These are phyloP conservation scores for Rosa multiflora DNA, from an alignment of 306 rosid genomes.

Conservation along the genomic window DNA sequence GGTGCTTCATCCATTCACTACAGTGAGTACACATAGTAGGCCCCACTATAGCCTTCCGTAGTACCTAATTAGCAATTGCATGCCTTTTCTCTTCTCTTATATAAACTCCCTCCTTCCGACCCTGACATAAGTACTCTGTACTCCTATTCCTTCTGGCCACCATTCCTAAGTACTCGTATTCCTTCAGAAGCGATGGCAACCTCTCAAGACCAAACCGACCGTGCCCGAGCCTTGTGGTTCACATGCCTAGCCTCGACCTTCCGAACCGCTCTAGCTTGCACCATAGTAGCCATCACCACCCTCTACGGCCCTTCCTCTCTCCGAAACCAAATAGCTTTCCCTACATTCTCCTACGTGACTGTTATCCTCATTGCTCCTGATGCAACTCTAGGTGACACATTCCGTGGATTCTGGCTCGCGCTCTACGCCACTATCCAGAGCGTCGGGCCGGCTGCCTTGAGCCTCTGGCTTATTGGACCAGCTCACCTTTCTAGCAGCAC, in stretches of 20 bases:
- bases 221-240: slow-evolving; percentile 38
- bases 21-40: not conserved
- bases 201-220: slow-evolving; percentile 1
- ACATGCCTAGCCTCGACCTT: slow-evolving; percentile 52
- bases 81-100: no score
- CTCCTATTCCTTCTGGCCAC: not conserved
- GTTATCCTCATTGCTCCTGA: slow-evolving; percentile 50
- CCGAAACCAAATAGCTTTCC: slow-evolving; percentile 44
- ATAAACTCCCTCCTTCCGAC: not conserved
- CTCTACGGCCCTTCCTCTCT: slow-evolving; percentile 48
- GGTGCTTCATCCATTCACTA: not conserved
- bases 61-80: not conserved
- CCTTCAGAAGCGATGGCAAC: not conserved
- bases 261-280: slow-evolving; percentile 57
- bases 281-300: slow-evolving; percentile 46
- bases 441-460: slow-evolving; percentile 50
- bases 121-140: no score
- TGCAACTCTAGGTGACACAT: slow-evolving; percentile 56
- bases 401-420: slow-evolving; percentile 47
- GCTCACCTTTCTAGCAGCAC: slow-evolving; percentile 33
- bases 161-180: not conserved
- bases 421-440: slow-evolving; percentile 51
- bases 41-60: not conserved
- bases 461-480: slow-evolving; percentile 50
- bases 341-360: slow-evolving; percentile 63